Conservation (phyloP, 169 alveolate genomes). For the Cryptosporidium sp. region DNA sequence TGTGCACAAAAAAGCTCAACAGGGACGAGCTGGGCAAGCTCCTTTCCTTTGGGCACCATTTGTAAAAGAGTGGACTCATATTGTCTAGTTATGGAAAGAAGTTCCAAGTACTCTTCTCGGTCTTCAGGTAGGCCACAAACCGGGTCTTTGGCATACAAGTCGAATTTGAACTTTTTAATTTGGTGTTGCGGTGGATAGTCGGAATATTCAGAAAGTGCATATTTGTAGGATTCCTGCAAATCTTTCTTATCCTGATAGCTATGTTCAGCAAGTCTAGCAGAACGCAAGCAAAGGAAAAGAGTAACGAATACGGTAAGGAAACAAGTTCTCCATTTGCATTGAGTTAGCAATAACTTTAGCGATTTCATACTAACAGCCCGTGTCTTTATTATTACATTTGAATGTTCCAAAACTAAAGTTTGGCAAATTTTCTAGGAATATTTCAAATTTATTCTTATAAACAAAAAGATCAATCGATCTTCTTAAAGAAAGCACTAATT, state of each 20-base stretch:
- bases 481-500: background rate
- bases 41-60: background rate
- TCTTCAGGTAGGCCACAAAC: slow-evolving; percentile 19
- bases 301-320: background rate
- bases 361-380: background rate
- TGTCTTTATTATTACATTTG: background rate
- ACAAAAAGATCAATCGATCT: background rate
- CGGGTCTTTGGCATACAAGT: slow-evolving; percentile 18
- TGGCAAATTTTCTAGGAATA: background rate
- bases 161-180: slow-evolving; percentile 22
- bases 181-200: background rate
- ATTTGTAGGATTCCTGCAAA: background rate
- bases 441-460: background rate
- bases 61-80: slow-evolving; percentile 1
- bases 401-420: background rate
- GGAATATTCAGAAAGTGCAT: background rate
- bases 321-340: background rate
- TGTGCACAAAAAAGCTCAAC: slow-evolving; percentile 62
- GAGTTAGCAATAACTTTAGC: background rate
- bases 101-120: slow-evolving; percentile 10
- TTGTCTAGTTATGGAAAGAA: slow-evolving; percentile 15
- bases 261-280: background rate
- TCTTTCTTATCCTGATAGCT: background rate
- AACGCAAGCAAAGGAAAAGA: background rate
- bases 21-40: slow-evolving; percentile 19